Conservation (phyloP, 345 rosid genomes). For the Gossypium sturtianum region DNA sequence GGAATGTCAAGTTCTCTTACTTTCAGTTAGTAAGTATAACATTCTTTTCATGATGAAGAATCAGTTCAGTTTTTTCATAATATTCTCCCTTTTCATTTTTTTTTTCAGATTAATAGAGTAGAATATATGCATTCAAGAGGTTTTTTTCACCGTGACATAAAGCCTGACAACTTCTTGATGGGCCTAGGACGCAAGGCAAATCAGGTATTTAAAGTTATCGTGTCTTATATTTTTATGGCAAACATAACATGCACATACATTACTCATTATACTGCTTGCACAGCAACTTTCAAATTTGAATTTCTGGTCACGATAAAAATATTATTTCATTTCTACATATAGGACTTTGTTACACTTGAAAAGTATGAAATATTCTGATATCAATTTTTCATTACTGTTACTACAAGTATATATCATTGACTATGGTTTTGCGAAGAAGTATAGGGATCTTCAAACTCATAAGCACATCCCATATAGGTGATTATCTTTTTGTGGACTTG, state of each 20-base stretch:
- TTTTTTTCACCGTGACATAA: conserved; percentile 82
- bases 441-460: conserved; percentile 84
- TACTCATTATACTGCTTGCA: neutral
- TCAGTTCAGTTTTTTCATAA: no score
- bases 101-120: conserved; percentile 64
- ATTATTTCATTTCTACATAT: neutral
- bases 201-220: conserved; percentile 37
- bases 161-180: conserved; percentile 86
- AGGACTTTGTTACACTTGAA: neutral
- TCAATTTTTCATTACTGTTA: conserved; percentile 2
- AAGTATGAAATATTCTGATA: neutral
- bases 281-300: neutral
- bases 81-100: neutral
- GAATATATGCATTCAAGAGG: conserved; percentile 73
- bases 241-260: neutral
- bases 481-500: conserved; percentile 4
- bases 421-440: conserved; percentile 83
- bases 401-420: conserved; percentile 70
- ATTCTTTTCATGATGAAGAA: no score
- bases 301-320: neutral
- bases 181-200: conserved; percentile 83
- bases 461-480: conserved; percentile 83
- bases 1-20: no score
- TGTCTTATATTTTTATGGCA: neutral
- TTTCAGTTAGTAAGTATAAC: no score